These are phyloP conservation scores for Polyporus tsugae DNA, from an alignment of 1,284 basidiomycete genomes.

Conservation along the genomic window DNA sequence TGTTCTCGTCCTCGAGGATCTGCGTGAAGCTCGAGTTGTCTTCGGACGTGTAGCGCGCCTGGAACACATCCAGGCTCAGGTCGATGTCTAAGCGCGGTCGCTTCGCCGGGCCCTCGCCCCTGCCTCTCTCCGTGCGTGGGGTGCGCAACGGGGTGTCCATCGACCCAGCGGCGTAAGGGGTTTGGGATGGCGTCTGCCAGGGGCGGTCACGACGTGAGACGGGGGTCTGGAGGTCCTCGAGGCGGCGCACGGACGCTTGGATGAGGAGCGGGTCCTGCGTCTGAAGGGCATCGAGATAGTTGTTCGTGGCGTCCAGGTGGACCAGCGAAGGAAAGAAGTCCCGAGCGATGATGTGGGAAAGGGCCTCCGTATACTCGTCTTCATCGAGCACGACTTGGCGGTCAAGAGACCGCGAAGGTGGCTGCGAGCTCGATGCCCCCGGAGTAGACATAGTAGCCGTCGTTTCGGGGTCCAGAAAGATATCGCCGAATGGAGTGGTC, in stretches of 20 bases:
- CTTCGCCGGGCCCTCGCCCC: conserved; percentile 58
- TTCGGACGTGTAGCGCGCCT: conserved; percentile 91
- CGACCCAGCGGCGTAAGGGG: conserved; percentile 67
- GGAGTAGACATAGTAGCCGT: conserved; percentile 14
- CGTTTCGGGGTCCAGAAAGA: neutral
- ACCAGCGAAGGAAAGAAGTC: conserved; percentile 97
- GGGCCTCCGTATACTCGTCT: conserved; percentile 92
- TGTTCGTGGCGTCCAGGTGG: conserved; percentile 87
- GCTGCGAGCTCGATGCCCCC: conserved; percentile 29
- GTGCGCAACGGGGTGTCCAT: conserved; percentile 73
- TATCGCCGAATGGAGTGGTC: neutral
- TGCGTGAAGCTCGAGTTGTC: conserved; percentile 95
- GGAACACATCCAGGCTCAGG: conserved; percentile 85
- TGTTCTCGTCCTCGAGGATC: conserved; percentile 90
- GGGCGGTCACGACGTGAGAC: conserved; percentile 46
- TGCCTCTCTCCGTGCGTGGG: conserved; percentile 47
- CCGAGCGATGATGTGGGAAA: conserved; percentile 94
- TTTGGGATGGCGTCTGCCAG: conserved; percentile 66
- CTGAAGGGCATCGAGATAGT: conserved; percentile 81
- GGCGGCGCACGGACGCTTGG: conserved; percentile 73
- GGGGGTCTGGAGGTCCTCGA: conserved; percentile 73
- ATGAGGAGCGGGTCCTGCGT: conserved; percentile 79
- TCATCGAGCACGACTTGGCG: conserved; percentile 85
- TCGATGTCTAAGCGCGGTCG: conserved; percentile 63
- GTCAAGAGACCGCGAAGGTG: conserved; percentile 66